Conservation (phyloP, 768 basidiomycete genomes). For the Boletus huronensis region DNA sequence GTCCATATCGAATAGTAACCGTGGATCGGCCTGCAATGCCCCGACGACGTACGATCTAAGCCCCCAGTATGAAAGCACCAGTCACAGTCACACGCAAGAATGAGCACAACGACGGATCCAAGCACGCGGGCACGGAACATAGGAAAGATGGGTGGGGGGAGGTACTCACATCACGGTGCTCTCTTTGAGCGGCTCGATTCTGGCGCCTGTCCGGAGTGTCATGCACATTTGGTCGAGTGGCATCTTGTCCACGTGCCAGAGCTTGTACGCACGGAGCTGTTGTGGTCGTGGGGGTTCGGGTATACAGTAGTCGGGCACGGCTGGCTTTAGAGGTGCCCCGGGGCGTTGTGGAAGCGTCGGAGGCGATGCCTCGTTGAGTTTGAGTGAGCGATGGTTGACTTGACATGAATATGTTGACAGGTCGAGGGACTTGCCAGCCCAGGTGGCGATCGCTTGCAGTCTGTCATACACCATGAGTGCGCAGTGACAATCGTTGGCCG, state of each 20-base stretch:
- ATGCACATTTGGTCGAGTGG: slow-evolving; percentile 40
- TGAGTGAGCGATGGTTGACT: slow-evolving; percentile 17
- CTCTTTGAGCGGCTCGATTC: slow-evolving; percentile 40
- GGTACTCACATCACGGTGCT: slow-evolving; percentile 45
- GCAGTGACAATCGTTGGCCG: slow-evolving; percentile 50
- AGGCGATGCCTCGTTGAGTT: background rate
- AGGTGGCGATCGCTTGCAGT: slow-evolving; percentile 33
- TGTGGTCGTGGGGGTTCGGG: slow-evolving; percentile 34
- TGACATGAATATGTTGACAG: slow-evolving; percentile 25
- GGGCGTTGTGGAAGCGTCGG: background rate
- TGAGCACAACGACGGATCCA: background rate
- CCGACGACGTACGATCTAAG: slow-evolving; percentile 42
- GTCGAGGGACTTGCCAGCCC: slow-evolving; percentile 17
- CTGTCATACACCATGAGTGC: slow-evolving; percentile 42
- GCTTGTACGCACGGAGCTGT: slow-evolving; percentile 41
- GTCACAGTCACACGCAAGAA: background rate
- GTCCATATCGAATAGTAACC: slow-evolving; percentile 35
- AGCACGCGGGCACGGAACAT: background rate
- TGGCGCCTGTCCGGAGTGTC: slow-evolving; percentile 28
- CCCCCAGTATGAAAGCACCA: background rate
- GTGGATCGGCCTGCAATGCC: slow-evolving; percentile 38
- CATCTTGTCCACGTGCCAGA: slow-evolving; percentile 39
- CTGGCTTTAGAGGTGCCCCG: background rate
- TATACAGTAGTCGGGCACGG: slow-evolving; percentile 24
- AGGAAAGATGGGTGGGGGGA: background rate